phyloP scores from a whole-genome alignment of 2,329 filamentous ascomycete genomes.

The Colletotrichum phormii region DNA sequence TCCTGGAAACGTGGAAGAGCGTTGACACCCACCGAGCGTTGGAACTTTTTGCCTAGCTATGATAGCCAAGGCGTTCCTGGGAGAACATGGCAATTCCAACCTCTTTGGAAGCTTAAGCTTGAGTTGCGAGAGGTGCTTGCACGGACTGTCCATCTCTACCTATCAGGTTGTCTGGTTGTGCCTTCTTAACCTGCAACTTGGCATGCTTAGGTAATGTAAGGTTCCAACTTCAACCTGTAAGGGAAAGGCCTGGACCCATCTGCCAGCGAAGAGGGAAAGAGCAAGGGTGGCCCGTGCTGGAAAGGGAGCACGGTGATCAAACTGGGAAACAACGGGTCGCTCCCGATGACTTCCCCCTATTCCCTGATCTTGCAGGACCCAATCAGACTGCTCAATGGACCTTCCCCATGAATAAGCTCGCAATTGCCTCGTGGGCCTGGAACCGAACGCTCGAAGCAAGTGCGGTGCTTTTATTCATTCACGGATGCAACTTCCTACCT shows the following conservation, averaged over 20 bases:
- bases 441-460: conserved; percentile 1
- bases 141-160: neutral
- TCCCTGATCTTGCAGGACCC: neutral
- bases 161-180: too few relatives aligned
- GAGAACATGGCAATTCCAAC: neutral
- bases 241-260: neutral
- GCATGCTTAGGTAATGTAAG: neutral
- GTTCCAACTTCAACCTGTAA: neutral
- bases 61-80: conserved; percentile 10
- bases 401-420: conserved; percentile 32
- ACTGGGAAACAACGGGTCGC: conserved; percentile 34
- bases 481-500: neutral
- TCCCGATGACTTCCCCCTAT: conserved; percentile 27
- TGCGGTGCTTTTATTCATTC: neutral
- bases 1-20: neutral
- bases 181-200: neutral
- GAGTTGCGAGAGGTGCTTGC: neutral
- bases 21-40: neutral
- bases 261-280: neutral
- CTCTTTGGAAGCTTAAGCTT: neutral
- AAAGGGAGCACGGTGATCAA: conserved; percentile 9
- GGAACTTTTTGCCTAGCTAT: conserved; percentile 5
- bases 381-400: conserved; percentile 24
- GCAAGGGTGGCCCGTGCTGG: conserved; percentile 10
- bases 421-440: conserved; percentile 31